A percentile compares a stretch with the other conserved stretches of the same genome.
These are phyloP conservation scores for Lecanicillium sp. DNA, from an alignment of 2,329 filamentous ascomycete genomes.

Conservation along the genomic window DNA sequence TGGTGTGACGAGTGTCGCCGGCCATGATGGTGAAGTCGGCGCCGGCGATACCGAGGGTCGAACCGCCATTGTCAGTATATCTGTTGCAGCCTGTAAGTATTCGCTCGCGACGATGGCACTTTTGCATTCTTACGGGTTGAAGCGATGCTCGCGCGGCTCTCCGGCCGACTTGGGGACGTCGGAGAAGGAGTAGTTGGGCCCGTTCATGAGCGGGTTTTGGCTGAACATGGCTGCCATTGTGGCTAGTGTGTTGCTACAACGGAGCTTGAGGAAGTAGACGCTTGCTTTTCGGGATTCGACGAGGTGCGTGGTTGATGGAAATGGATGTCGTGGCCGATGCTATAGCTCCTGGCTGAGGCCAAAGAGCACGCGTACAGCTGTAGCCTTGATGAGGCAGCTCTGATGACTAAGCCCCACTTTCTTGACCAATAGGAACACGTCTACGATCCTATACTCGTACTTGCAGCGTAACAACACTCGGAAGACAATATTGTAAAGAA, in stretches of 20 bases:
- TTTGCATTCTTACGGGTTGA: constrained; percentile 69
- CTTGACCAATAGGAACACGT: no score
- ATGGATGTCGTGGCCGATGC: no score
- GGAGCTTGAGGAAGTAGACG: background rate
- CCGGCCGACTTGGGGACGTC: constrained; percentile 49
- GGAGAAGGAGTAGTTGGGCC: constrained; percentile 61
- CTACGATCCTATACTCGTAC: no score
- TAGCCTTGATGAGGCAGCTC: constrained; percentile 6
- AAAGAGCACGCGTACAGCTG: constrained; percentile 10
- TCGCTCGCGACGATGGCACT: background rate
- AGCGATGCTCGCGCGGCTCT: constrained; percentile 66
- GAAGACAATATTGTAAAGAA: no score
- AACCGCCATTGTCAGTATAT: constrained; percentile 97
- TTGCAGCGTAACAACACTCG: no score
- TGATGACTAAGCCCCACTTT: no score
- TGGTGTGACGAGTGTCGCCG: constrained; percentile 91
- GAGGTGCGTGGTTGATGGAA: constrained; percentile 5
- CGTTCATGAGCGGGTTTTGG: constrained; percentile 62
- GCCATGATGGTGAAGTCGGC: constrained; percentile 93
- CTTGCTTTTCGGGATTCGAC: background rate
- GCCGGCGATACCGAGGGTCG: constrained; percentile 89
- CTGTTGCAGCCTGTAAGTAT: constrained; percentile 33
- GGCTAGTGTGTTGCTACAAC: constrained; percentile 12
- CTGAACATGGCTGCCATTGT: constrained; percentile 61
- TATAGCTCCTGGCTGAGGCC: no score